A percentile compares a stretch with the other conserved stretches of the same genome.
These are phyloP conservation scores for Coemansia sp. DNA, from an alignment of 192 early-diverging fungal genomes.

Conservation along the genomic window DNA sequence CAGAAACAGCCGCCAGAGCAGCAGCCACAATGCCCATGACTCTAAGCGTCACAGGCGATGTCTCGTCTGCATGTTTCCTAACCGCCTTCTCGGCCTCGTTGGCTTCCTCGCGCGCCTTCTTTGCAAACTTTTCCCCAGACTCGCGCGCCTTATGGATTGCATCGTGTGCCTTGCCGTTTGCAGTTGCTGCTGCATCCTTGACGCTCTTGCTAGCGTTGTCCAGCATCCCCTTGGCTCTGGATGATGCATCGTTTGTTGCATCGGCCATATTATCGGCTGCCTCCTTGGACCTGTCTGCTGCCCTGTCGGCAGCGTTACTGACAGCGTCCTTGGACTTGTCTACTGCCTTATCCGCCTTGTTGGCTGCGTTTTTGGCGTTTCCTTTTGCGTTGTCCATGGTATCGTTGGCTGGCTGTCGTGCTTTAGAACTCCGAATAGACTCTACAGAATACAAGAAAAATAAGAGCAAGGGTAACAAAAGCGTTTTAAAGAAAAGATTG, in stretches of 20 bases:
- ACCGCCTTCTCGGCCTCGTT: slow-evolving; percentile 45
- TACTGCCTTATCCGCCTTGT: slow-evolving; percentile 11
- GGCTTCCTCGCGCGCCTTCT: slow-evolving; percentile 44
- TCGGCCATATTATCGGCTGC: slow-evolving; percentile 26
- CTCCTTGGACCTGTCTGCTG: slow-evolving; percentile 17
- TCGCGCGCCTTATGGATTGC: slow-evolving; percentile 32
- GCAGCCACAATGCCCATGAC: slow-evolving; percentile 42
- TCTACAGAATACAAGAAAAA: slow-evolving; percentile 5
- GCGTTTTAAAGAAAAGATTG: background rate
- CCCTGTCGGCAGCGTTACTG: slow-evolving; percentile 14
- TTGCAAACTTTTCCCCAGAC: slow-evolving; percentile 43
- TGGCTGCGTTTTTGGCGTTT: slow-evolving; percentile 16
- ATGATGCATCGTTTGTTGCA: slow-evolving; percentile 21
- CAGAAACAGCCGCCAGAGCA: slow-evolving; percentile 40
- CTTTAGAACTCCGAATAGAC: slow-evolving; percentile 17
- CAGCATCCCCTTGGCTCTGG: slow-evolving; percentile 34
- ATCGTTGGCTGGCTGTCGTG: slow-evolving; percentile 30
- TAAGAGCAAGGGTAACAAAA: background rate
- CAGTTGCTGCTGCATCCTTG: slow-evolving; percentile 31
- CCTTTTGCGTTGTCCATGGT: slow-evolving; percentile 29
- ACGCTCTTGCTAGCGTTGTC: slow-evolving; percentile 51
- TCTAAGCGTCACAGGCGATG: slow-evolving; percentile 27
- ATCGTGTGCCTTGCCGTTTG: slow-evolving; percentile 43
- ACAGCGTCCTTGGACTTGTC: slow-evolving; percentile 18
- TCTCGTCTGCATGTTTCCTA: slow-evolving; percentile 34